These are phyloP conservation scores for Penicillium sp. DNA, from an alignment of 2,329 filamentous ascomycete genomes.

Conservation along the genomic window DNA sequence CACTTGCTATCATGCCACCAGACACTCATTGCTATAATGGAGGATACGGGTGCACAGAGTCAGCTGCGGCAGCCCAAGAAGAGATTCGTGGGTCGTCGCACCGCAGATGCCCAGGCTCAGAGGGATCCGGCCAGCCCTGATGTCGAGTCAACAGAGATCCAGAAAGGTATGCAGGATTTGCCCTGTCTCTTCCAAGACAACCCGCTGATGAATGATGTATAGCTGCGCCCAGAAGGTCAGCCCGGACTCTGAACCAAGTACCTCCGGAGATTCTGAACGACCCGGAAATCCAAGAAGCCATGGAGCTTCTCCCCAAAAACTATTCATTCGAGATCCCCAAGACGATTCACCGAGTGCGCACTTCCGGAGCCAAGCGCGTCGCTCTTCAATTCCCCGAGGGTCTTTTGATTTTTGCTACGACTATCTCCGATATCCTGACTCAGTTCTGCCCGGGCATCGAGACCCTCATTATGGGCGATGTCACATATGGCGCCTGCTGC, in stretches of 20 bases:
- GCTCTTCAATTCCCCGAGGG: slow-evolving; percentile 98
- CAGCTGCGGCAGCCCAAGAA: slow-evolving; percentile 73
- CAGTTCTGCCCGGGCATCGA: slow-evolving; percentile 90
- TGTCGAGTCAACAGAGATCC: slow-evolving; percentile 57
- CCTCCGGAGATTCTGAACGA: slow-evolving; percentile 84
- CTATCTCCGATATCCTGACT: slow-evolving; percentile 92
- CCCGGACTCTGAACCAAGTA: slow-evolving; percentile 85
- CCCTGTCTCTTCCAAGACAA: neutral
- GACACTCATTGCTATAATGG: slow-evolving; percentile 13
- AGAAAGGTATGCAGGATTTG: slow-evolving; percentile 34
- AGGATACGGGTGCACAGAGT: slow-evolving; percentile 18
- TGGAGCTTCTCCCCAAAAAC: slow-evolving; percentile 84
- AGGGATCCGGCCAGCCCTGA: slow-evolving; percentile 59
- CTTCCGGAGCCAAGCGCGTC: slow-evolving; percentile 73
- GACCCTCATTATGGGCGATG: slow-evolving; percentile 98
- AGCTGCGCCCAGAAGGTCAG: slow-evolving; percentile 71
- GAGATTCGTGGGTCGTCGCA: slow-evolving; percentile 81
- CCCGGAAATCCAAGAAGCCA: slow-evolving; percentile 79
- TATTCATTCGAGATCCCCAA: slow-evolving; percentile 99
- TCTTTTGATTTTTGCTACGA: slow-evolving; percentile 90
- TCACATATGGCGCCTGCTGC: slow-evolving; percentile 97
- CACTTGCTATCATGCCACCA: neutral
- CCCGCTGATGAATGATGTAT: slow-evolving; percentile 10
- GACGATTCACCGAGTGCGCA: slow-evolving; percentile 90
- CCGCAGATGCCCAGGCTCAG: slow-evolving; percentile 58